Evolutionary conservation across 768 basidiomycete genomes (phyloP).

Genomic region (Tricholoma hemisulphureum): DNA sequence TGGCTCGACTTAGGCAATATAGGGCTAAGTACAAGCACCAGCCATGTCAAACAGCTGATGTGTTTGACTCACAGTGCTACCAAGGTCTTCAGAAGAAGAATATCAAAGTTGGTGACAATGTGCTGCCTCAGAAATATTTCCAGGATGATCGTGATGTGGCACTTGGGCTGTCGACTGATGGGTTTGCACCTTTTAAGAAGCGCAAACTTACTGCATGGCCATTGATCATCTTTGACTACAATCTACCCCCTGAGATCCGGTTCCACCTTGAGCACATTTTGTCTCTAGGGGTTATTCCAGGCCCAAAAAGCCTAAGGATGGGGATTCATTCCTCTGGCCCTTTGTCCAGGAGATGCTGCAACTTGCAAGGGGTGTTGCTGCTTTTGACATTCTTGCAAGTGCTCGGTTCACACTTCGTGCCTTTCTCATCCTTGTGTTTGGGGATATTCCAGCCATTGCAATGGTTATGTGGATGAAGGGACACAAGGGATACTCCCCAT

Average conservation of each 20-base stretch:
- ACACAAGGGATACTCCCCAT: too few species aligned
- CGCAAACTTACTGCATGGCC: constrained; percentile 34
- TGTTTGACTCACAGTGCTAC: too few species aligned
- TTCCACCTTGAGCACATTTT: constrained; percentile 36
- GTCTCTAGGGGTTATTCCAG: constrained; percentile 43
- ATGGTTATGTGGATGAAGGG: constrained; percentile 12
- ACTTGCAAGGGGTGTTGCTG: constrained; percentile 36
- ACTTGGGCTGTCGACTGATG: constrained; percentile 45
- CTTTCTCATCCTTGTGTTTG: constrained; percentile 28
- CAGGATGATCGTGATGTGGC: constrained; percentile 23
- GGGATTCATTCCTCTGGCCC: constrained; percentile 44
- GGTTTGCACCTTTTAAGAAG: constrained; percentile 39
- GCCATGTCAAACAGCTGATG: constrained; percentile 15
- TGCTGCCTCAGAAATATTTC: constrained; percentile 32
- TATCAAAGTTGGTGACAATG: constrained; percentile 27
- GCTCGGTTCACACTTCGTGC: constrained; percentile 26
- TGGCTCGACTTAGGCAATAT: constrained; percentile 24
- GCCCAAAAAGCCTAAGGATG: constrained; percentile 44
- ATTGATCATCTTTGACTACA: too few species aligned
- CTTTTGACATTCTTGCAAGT: constrained; percentile 28
- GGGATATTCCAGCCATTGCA: constrained; percentile 24
- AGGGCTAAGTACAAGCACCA: constrained; percentile 19
- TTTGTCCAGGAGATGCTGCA: constrained; percentile 36
- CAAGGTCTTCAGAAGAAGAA: background rate
- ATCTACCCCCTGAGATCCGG: too few species aligned